A percentile compares a stretch with the other conserved stretches of the same genome.
These are phyloP conservation scores for Neurospora sp. DNA, from an alignment of 495 filamentous ascomycete species.

Conservation along the genomic window DNA sequence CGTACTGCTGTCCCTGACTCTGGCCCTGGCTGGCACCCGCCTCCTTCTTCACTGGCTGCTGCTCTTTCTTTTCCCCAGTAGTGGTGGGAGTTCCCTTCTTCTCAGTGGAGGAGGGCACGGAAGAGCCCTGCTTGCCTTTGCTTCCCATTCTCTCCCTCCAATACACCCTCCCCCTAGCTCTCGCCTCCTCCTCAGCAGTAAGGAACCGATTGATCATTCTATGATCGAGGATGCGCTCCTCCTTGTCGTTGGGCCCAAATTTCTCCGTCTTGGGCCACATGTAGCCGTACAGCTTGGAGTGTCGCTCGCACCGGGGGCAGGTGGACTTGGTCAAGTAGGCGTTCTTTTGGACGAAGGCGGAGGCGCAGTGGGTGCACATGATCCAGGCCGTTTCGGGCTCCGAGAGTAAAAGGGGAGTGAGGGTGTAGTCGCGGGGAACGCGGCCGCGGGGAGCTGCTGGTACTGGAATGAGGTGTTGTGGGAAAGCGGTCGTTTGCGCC, in stretches of 20 bases:
- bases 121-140: neutral
- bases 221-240: slow-evolving; percentile 68
- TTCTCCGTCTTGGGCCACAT: slow-evolving; percentile 91
- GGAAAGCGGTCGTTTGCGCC: neutral
- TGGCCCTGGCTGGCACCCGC: neutral
- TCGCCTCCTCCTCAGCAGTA: slow-evolving; percentile 52
- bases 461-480: neutral
- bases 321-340: slow-evolving; percentile 74
- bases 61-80: neutral
- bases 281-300: slow-evolving; percentile 91
- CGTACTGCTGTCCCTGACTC: neutral
- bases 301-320: slow-evolving; percentile 88
- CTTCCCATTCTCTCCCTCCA: slow-evolving; percentile 11
- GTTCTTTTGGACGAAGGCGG: slow-evolving; percentile 75
- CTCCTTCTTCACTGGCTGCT: neutral
- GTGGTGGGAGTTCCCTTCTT: neutral
- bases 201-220: slow-evolving; percentile 62
- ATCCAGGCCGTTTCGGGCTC: slow-evolving; percentile 75
- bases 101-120: neutral
- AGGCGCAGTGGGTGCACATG: slow-evolving; percentile 70
- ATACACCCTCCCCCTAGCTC: slow-evolving; percentile 35
- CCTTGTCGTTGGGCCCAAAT: slow-evolving; percentile 59
- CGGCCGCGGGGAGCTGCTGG: slow-evolving; percentile 18
- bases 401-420: slow-evolving; percentile 60
- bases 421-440: slow-evolving; percentile 69